Base-by-base conservation (phyloP, 176 grass and related monocot species). In the Thinopyrum elongatum region DNA sequence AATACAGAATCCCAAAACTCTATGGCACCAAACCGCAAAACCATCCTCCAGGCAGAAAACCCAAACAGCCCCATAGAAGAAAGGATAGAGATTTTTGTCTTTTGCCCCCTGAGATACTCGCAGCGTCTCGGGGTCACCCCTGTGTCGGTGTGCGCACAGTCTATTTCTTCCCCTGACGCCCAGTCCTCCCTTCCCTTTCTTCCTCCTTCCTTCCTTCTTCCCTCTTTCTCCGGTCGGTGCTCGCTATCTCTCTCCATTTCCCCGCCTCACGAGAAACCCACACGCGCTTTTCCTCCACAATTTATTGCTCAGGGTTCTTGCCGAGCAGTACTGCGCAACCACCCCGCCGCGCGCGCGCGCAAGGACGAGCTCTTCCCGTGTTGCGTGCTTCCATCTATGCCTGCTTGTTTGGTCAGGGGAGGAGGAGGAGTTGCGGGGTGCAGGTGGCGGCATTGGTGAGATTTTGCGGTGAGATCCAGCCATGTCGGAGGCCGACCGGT, bases 301-400 rank as follows among this genome's bases (percentile, higher is more conserved):
- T 91, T 88, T 88, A 88, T 85, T 91, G 38, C 82, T 85, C 70
- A 71, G 82, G 77, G 30, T 88, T 88, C 86, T 90, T 60, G 85
- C 85, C 65, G 65, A 65, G 77, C 59, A n/a, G 82, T 80, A 57
- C 78, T 8, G 73, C 79, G 28, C 39, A 13, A 55, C n/a, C 74
- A 58, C 30, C 83, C 51, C 74, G 74, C 46, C 23, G 63, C 31
- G 69, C 83, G 72, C 72, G 72, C 72, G 64, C 76, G 78, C 67
- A 62, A 87, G 75, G 65, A 77, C 76, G 39, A 84, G 68, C 46
- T 87, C 67, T 84, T 91, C 62, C 49, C 80, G 89, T 77, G 81
- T 42, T 78, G 64, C 31, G 76, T 72, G 77, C 19, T 85, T 78
- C 70, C 19, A 82, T 88, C 77, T 88, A 91, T 91, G 86, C 86